Evolutionary conservation across 306 rosid genomes (phyloP).

Genomic region (Phaseolus lunatus): DNA sequence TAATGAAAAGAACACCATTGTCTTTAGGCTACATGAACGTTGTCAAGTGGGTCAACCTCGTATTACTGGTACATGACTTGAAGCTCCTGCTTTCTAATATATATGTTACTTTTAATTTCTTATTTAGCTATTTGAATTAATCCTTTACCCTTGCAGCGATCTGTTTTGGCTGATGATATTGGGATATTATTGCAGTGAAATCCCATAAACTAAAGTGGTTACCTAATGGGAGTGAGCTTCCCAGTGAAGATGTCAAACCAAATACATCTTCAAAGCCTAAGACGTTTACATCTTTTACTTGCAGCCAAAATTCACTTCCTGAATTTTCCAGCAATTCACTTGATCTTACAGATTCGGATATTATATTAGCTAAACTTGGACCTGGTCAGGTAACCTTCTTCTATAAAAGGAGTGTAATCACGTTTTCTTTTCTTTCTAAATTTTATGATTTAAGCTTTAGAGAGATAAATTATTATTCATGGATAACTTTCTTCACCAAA

Average conservation of each 20-base stretch:
- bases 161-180: constrained; percentile 34
- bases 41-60: constrained; percentile 61
- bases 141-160: background rate
- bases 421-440: background rate
- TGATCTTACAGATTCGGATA: constrained; percentile 58
- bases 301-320: constrained; percentile 76
- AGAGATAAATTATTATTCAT: background rate
- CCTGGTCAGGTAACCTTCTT: constrained; percentile 85
- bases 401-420: background rate
- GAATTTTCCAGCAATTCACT: constrained; percentile 67
- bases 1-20: constrained; percentile 88
- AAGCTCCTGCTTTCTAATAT: constrained; percentile 15
- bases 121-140: background rate
- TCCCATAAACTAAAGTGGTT: constrained; percentile 76
- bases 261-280: constrained; percentile 45
- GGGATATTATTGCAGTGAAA: constrained; percentile 66
- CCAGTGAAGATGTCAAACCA: constrained; percentile 51
- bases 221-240: constrained; percentile 83
- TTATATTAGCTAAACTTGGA: constrained; percentile 79
- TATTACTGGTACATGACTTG: constrained; percentile 59
- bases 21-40: constrained; percentile 74
- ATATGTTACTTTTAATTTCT: constrained; percentile 24
- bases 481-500: background rate
- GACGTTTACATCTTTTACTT: constrained; percentile 80
- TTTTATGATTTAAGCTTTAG: background rate